phyloP scores from a whole-genome alignment of 805 yeast species.

The Kodamaea neixiangensis region DNA sequence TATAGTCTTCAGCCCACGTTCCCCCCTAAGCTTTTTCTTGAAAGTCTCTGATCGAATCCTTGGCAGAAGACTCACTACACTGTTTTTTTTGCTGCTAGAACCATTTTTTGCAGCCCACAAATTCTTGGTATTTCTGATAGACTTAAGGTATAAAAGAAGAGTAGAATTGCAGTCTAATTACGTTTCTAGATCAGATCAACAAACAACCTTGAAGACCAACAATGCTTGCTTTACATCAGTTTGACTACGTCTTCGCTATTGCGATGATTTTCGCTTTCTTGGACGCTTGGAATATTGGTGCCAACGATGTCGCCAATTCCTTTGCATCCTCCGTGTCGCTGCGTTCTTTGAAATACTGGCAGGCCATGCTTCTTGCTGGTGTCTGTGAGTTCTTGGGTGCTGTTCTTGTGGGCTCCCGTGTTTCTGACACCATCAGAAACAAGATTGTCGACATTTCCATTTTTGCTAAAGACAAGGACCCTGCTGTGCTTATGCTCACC shows the following conservation, averaged over 20 bases:
- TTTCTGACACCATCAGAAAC: slow-evolving; percentile 69
- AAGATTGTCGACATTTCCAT: slow-evolving; percentile 56
- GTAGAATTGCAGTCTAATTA: background rate
- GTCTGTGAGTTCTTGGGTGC: slow-evolving; percentile 77
- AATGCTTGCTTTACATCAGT: slow-evolving; percentile 50
- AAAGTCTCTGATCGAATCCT: background rate
- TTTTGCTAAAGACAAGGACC: slow-evolving; percentile 52
- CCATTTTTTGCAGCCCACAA: slow-evolving; percentile 11
- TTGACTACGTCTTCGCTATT: slow-evolving; percentile 70
- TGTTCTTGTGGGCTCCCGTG: slow-evolving; percentile 70
- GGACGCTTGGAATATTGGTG: slow-evolving; percentile 81
- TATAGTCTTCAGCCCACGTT: slow-evolving; percentile 7
- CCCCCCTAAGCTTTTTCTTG: slow-evolving; percentile 1
- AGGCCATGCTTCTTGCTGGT: slow-evolving; percentile 73
- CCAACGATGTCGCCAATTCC: slow-evolving; percentile 81
- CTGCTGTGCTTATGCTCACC: slow-evolving; percentile 72
- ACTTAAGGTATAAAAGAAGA: slow-evolving; percentile 2
- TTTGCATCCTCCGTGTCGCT: slow-evolving; percentile 77
- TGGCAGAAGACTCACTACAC: slow-evolving; percentile 1
- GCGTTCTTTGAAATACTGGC: slow-evolving; percentile 67
- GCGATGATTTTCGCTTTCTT: slow-evolving; percentile 70
- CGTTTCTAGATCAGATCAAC: background rate
- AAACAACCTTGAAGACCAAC: background rate
- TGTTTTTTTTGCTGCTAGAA: background rate
- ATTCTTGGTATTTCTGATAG: slow-evolving; percentile 11